Base-by-base conservation (phyloP, 2,329 filamentous ascomycete genomes). In the Aspergillus costaricaensis region DNA sequence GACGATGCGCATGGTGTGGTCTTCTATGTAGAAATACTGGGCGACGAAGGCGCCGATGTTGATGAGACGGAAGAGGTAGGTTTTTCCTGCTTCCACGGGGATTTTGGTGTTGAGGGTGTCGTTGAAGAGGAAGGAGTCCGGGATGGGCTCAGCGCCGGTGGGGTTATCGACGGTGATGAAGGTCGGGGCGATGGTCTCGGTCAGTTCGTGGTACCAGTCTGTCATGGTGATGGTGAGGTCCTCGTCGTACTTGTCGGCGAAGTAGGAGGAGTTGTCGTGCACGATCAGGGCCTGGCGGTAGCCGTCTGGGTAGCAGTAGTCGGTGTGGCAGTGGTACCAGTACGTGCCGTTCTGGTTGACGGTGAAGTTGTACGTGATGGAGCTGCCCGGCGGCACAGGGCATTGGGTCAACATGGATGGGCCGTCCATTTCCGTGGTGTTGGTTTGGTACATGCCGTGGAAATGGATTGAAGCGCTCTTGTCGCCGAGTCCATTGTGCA, bases 401-500 rank as follows among this genome's bases (percentile, higher is more conserved):
- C 88, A 90, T 70, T 91, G 89, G 0, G 85, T 88, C 5, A 91
- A 82, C 38, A 85, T 88, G 0, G 86, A 80, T 1, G 88, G 84
- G 0, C 90, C 91, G 68, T 94, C 90, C 87, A 91, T 91, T 59
- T 82, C 82, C 60, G 86, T 91, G 0, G 89, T 90, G 10, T 88
- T 89, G 65, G 91, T 91, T 70, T 92, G 89, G 70, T 86, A 91
- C 63, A 94, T 82, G 15, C 91, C 91, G 66, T 94, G 91, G 73
- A 90, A 93, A 71, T 94, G 91, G 5, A 93, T 80, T 39, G 83
- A 85, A 8, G 88, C 89, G 12, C 82, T 84, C 65, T 84, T 74
- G 65, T 92, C 90, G 12, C 80, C 78, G 0, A 89, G 85, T 21
- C 83, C 81, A 67, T 94, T 94, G 65, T 85, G 78, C 54, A 92